Evolutionary conservation across 805 yeast genomes (phyloP).

Genomic region (Wickerhamomyces pijperi): DNA sequence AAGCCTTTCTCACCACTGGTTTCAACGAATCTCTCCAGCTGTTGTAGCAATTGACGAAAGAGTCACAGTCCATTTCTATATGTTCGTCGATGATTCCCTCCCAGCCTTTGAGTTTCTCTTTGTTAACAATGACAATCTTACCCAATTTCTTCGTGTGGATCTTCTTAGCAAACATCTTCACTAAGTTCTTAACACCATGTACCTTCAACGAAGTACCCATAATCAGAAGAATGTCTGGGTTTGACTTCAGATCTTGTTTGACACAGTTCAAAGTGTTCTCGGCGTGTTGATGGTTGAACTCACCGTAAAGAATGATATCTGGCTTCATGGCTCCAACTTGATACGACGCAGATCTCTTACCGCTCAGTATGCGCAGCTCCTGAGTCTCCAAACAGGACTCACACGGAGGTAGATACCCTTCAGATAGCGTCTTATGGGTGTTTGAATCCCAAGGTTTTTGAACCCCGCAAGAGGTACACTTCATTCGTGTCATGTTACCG

Average conservation of each 20-base stretch:
- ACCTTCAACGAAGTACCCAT: slow-evolving; percentile 92
- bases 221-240: slow-evolving; percentile 73
- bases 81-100: slow-evolving; percentile 67
- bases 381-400: slow-evolving; percentile 50
- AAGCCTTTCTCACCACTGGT: no score
- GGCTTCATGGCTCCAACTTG: slow-evolving; percentile 75
- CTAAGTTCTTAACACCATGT: slow-evolving; percentile 77
- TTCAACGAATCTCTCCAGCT: not conserved
- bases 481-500: slow-evolving; percentile 69
- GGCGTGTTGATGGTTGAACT: slow-evolving; percentile 72
- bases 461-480: slow-evolving; percentile 62
- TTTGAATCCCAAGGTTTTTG: slow-evolving; percentile 49
- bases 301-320: slow-evolving; percentile 85
- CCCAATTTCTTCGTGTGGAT: slow-evolving; percentile 71
- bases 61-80: slow-evolving; percentile 70
- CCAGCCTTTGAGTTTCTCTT: slow-evolving; percentile 52
- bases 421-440: slow-evolving; percentile 32
- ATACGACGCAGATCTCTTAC: slow-evolving; percentile 59
- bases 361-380: slow-evolving; percentile 45
- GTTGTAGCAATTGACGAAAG: slow-evolving; percentile 41
- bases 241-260: slow-evolving; percentile 47
- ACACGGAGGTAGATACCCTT: slow-evolving; percentile 72
- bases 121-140: slow-evolving; percentile 64
- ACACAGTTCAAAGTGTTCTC: slow-evolving; percentile 69
- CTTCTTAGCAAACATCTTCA: slow-evolving; percentile 51